A percentile compares a stretch with the other conserved stretches of the same genome.
phyloP scores from a whole-genome alignment of 805 yeast species.

The Teunomyces kruisii region DNA sequence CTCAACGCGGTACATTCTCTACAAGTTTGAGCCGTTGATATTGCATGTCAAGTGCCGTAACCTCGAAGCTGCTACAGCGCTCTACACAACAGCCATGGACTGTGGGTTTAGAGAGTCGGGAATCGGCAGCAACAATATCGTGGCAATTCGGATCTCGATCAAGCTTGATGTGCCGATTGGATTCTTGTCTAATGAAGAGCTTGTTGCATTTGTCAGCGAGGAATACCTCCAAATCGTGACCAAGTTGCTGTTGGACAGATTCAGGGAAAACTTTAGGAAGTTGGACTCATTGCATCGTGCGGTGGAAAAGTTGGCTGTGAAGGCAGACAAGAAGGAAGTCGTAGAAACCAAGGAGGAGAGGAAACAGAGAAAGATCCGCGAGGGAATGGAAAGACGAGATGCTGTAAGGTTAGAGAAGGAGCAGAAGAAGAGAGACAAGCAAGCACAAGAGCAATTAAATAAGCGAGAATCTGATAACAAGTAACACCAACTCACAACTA shows the following conservation, averaged over 20 bases:
- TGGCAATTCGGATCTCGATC: constrained; percentile 75
- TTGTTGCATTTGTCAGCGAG: constrained; percentile 48
- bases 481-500: no score
- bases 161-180: constrained; percentile 80
- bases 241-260: constrained; percentile 58
- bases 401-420: constrained; percentile 24
- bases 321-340: background rate
- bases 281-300: constrained; percentile 47
- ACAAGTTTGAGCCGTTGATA: constrained; percentile 83
- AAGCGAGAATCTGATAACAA: background rate
- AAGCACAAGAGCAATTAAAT: background rate
- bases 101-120: constrained; percentile 90
- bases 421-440: constrained; percentile 32
- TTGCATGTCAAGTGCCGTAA: constrained; percentile 79
- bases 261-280: constrained; percentile 62
- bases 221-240: constrained; percentile 54
- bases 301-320: constrained; percentile 31
- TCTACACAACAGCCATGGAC: constrained; percentile 72
- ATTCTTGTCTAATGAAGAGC: constrained; percentile 29
- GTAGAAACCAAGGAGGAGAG: constrained; percentile 59
- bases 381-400: constrained; percentile 45
- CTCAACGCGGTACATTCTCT: constrained; percentile 57
- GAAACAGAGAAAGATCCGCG: constrained; percentile 50
- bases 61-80: constrained; percentile 51
- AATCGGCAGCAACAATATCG: constrained; percentile 73